Conservation (phyloP, 345 rosid genomes). For the Hibiscus syriacus region DNA sequence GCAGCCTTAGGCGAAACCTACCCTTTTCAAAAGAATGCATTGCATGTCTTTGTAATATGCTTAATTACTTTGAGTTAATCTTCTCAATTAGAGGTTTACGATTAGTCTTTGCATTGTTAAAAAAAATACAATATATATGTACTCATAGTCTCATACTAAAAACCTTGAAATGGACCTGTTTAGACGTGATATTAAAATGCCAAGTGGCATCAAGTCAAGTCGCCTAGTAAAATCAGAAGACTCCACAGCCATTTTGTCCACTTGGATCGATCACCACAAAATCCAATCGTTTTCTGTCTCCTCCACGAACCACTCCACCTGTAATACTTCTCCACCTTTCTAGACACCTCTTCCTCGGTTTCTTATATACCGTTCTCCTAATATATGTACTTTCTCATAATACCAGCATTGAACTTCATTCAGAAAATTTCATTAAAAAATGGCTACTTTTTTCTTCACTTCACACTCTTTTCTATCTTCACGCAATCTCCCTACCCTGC, state of each 20-base stretch:
- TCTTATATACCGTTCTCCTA: not conserved
- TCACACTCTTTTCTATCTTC: slow-evolving; percentile 1
- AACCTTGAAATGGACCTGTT: too few relatives aligned
- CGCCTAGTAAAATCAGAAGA: not conserved
- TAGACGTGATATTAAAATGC: not conserved
- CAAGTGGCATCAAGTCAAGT: not conserved
- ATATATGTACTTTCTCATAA: not conserved
- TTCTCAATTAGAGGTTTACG: too few relatives aligned
- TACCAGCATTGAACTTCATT: not conserved
- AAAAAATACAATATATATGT: too few relatives aligned
- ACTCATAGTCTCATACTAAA: too few relatives aligned
- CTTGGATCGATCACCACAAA: not conserved
- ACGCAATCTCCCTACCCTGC: not conserved
- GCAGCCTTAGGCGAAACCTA: too few relatives aligned
- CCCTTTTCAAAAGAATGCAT: too few relatives aligned
- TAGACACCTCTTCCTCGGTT: not conserved
- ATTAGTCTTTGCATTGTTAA: too few relatives aligned
- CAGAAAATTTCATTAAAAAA: not conserved
- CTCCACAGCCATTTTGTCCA: not conserved
- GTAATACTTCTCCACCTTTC: slow-evolving; percentile 5
- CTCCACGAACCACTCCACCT: not conserved
- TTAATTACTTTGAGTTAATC: too few relatives aligned
- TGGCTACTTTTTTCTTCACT: not conserved
- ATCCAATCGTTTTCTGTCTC: not conserved
- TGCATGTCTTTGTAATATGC: too few relatives aligned